phyloP scores from a whole-genome alignment of 73 alveolate genomes.

The Paramecium pentaurelia region DNA sequence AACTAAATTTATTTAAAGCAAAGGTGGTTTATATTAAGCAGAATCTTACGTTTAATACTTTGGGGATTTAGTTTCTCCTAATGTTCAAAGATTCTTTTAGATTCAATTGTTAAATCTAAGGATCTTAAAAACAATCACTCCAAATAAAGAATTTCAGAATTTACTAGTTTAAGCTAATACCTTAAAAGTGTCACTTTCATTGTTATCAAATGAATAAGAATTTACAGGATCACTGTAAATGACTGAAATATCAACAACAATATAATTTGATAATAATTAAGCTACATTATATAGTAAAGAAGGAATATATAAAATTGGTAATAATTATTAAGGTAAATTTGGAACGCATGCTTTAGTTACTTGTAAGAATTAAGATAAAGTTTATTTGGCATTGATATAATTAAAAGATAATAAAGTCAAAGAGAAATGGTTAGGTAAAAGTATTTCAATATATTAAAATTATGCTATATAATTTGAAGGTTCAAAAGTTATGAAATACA shows the following conservation, averaged over 20 bases:
- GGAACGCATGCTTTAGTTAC: background rate
- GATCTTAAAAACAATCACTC: background rate
- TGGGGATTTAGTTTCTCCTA: background rate
- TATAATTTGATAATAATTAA: background rate
- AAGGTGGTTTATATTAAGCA: background rate
- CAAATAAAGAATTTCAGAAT: background rate
- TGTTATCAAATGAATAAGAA: background rate
- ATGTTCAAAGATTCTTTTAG: background rate
- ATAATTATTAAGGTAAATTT: background rate
- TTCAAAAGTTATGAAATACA: background rate
- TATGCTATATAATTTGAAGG: background rate
- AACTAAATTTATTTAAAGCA: background rate
- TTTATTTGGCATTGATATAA: background rate
- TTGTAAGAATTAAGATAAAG: background rate
- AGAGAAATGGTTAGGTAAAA: slow-evolving; percentile 27
- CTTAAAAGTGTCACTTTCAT: background rate
- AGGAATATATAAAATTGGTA: background rate
- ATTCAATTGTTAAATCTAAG: background rate
- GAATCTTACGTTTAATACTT: background rate
- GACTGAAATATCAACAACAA: background rate
- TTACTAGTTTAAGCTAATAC: background rate
- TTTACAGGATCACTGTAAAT: background rate
- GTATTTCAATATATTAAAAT: background rate
- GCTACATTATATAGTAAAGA: background rate
- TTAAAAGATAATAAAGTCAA: background rate